Evolutionary conservation across 352 stramenopile genomes (phyloP).

Genomic region (Globisporangium rhizosaccharum): DNA sequence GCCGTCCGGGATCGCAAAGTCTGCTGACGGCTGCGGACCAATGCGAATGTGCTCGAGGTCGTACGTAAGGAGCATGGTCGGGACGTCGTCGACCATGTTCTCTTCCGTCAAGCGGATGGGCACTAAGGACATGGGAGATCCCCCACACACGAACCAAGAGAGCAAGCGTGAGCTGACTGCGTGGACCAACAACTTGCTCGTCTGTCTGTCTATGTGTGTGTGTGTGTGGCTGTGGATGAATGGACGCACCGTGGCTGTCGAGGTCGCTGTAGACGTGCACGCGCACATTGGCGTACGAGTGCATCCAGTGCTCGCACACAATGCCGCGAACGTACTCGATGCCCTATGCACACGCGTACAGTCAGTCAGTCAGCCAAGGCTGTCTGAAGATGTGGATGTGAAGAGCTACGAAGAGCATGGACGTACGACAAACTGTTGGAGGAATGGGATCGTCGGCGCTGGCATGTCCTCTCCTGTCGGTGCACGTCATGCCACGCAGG

Average conservation of each 20-base stretch:
- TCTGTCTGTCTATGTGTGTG: not conserved
- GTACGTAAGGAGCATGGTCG: conserved; percentile 56
- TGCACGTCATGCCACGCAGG: not conserved
- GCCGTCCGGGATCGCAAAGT: conserved; percentile 52
- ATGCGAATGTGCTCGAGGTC: conserved; percentile 50
- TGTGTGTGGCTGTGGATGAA: not conserved
- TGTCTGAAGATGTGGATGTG: no score
- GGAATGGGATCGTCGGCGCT: conserved; percentile 38
- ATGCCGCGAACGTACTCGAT: conserved; percentile 50
- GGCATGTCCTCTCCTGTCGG: conserved; percentile 46
- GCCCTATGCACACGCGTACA: conserved; percentile 20
- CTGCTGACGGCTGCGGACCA: conserved; percentile 34
- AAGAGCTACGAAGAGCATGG: not conserved
- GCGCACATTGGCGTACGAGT: conserved; percentile 39
- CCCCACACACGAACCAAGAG: not conserved
- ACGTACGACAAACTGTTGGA: conserved; percentile 34
- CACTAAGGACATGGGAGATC: conserved; percentile 18
- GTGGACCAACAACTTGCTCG: not conserved
- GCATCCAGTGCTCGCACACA: conserved; percentile 62
- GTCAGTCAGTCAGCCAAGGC: not conserved
- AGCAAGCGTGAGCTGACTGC: not conserved
- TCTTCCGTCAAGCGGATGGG: conserved; percentile 65
- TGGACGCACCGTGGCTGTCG: conserved; percentile 24
- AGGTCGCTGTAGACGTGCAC: conserved; percentile 60
- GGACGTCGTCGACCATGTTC: conserved; percentile 35